Conservation (phyloP, 2,329 filamentous ascomycete genomes). For the Akanthomyces dipterigenus region DNA sequence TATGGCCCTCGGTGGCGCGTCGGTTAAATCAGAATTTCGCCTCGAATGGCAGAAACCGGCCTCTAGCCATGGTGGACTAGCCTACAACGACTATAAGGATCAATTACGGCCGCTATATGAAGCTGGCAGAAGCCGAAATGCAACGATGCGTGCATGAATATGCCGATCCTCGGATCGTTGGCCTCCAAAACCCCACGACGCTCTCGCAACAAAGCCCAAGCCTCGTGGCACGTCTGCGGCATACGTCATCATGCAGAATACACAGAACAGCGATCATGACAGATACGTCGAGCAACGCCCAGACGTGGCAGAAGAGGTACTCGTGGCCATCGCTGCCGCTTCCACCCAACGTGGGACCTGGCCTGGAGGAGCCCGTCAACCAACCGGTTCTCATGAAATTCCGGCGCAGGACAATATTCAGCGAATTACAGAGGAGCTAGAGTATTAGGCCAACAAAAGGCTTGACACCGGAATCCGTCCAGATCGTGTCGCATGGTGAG, state of each 20-base stretch:
- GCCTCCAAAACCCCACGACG: slow-evolving; percentile 4
- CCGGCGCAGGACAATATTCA: slow-evolving; percentile 1
- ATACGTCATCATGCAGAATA: slow-evolving; percentile 12
- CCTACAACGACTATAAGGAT: background rate
- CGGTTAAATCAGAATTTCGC: no score
- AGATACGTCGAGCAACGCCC: background rate
- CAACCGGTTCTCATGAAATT: slow-evolving; percentile 10
- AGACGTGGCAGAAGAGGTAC: background rate
- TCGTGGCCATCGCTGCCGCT: background rate
- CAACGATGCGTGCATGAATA: slow-evolving; percentile 7
- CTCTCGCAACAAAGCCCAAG: background rate
- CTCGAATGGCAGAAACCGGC: no score
- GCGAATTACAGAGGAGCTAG: background rate
- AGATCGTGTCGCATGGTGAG: slow-evolving; percentile 7
- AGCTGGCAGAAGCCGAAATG: slow-evolving; percentile 6
- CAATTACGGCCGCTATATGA: slow-evolving; percentile 7
- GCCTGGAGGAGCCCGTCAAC: slow-evolving; percentile 5
- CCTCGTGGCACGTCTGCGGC: background rate
- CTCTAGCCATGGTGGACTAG: no score
- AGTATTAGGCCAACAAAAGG: background rate
- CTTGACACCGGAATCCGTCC: background rate
- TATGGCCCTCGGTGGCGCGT: no score
- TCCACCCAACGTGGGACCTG: background rate
- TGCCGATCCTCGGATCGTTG: slow-evolving; percentile 10
- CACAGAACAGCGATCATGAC: slow-evolving; percentile 2